A percentile compares a stretch with the other conserved stretches of the same genome.
Evolutionary conservation across 1,139 yeast species (phyloP).

Genomic region (Spathaspora sp.): DNA sequence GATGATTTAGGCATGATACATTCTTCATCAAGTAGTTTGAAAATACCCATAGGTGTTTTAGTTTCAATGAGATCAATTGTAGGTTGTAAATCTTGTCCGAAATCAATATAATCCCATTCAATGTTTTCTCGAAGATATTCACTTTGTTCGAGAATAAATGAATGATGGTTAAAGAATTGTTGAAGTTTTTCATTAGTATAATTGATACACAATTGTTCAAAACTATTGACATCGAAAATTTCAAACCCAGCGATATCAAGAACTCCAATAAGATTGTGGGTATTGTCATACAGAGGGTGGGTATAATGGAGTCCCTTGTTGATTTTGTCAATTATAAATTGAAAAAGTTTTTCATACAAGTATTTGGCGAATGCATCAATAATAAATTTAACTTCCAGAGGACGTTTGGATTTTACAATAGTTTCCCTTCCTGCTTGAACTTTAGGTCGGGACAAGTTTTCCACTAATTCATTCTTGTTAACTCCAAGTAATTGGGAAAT

Average conservation of each 20-base stretch:
- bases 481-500: conserved; percentile 70
- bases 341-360: conserved; percentile 81
- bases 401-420: conserved; percentile 76
- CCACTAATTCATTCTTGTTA: conserved; percentile 53
- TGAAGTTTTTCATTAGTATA: conserved; percentile 95
- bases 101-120: conserved; percentile 95
- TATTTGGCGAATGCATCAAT: conserved; percentile 88
- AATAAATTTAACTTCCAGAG: conserved; percentile 77
- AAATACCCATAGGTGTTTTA: conserved; percentile 78
- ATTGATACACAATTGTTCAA: conserved; percentile 95
- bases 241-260: conserved; percentile 98
- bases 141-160: conserved; percentile 94
- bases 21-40: conserved; percentile 89
- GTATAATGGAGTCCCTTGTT: conserved; percentile 32
- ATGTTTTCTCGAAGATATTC: conserved; percentile 92
- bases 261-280: conserved; percentile 82
- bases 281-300: conserved; percentile 32
- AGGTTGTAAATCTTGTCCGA: conserved; percentile 94
- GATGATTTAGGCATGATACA: conserved; percentile 92
- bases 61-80: conserved; percentile 89
- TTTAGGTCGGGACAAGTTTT: conserved; percentile 66
- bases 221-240: conserved; percentile 85
- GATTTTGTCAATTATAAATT: conserved; percentile 71
- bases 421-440: conserved; percentile 91
- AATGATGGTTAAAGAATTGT: conserved; percentile 96